Conservation (phyloP, 2,329 filamentous ascomycete species). For the Geosmithia putterillii region DNA sequence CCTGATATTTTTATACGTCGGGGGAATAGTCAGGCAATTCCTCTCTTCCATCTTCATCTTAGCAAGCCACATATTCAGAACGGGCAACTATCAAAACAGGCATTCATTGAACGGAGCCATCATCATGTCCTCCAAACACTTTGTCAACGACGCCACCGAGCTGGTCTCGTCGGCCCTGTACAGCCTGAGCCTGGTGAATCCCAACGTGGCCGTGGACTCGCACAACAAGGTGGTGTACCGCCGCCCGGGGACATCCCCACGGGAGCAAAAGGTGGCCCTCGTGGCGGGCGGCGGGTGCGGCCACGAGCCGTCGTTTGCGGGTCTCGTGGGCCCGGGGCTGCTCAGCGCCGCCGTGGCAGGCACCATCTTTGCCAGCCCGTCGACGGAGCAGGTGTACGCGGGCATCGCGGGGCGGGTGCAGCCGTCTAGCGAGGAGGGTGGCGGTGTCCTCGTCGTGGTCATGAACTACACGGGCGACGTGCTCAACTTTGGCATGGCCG, state of each 20-base stretch:
- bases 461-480: conserved; percentile 94
- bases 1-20: no score
- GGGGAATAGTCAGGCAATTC: no score
- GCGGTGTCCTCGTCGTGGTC: conserved; percentile 77
- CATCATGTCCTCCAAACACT: conserved; percentile 68
- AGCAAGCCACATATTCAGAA: no score
- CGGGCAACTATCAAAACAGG: no score
- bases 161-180: conserved; percentile 68
- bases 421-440: conserved; percentile 26
- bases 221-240: conserved; percentile 78
- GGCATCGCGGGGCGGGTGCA: conserved; percentile 65
- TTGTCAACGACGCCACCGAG: conserved; percentile 71
- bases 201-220: conserved; percentile 64
- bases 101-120: no score
- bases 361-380: conserved; percentile 75
- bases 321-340: conserved; percentile 72
- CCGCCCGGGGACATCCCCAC: conserved; percentile 24
- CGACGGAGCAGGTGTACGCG: conserved; percentile 68
- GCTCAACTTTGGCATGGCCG: conserved; percentile 85
- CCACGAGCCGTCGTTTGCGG: conserved; percentile 80
- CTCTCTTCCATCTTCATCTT: no score
- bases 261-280: conserved; percentile 53
- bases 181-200: conserved; percentile 72
- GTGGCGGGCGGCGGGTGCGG: conserved; percentile 82
- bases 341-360: conserved; percentile 75